phyloP scores from a whole-genome alignment of 805 yeast species.

The Wickerhamomyces subpelliculosus region DNA sequence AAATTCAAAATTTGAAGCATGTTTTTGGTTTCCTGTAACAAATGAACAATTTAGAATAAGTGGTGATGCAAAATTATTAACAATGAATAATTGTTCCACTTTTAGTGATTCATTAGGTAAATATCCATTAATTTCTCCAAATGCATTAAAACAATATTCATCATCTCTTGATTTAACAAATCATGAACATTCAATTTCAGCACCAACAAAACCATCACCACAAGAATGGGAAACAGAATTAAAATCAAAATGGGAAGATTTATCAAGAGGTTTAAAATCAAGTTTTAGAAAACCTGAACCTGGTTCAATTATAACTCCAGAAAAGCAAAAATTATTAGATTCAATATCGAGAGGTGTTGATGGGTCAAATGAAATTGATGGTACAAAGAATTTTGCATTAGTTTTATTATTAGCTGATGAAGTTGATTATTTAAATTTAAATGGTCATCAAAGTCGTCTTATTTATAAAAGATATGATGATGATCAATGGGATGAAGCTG shows the following conservation, averaged over 20 bases:
- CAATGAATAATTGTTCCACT: conserved; percentile 11
- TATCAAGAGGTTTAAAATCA: conserved; percentile 54
- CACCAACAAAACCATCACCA: conserved; percentile 37
- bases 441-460: conserved; percentile 44
- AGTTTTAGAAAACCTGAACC: conserved; percentile 72
- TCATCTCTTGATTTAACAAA: conserved; percentile 18
- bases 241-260: conserved; percentile 50
- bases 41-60: conserved; percentile 68
- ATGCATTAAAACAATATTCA: conserved; percentile 12
- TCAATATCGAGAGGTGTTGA: conserved; percentile 78
- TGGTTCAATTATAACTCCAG: conserved; percentile 48
- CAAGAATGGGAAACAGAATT: conserved; percentile 68
- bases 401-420: conserved; percentile 61
- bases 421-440: conserved; percentile 63
- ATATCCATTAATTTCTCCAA: conserved; percentile 26
- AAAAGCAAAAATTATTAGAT: conserved; percentile 53
- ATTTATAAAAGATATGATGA: conserved; percentile 45
- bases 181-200: conserved; percentile 9
- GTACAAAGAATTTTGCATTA: conserved; percentile 56
- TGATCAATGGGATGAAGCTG: conserved; percentile 70
- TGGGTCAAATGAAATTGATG: conserved; percentile 59
- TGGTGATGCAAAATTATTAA: conserved; percentile 52
- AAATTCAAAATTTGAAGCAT: conserved; percentile 63
- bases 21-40: conserved; percentile 58
- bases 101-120: conserved; percentile 14